Base-by-base conservation (phyloP, 2,329 filamentous ascomycete species). In the Myotisia sp. region DNA sequence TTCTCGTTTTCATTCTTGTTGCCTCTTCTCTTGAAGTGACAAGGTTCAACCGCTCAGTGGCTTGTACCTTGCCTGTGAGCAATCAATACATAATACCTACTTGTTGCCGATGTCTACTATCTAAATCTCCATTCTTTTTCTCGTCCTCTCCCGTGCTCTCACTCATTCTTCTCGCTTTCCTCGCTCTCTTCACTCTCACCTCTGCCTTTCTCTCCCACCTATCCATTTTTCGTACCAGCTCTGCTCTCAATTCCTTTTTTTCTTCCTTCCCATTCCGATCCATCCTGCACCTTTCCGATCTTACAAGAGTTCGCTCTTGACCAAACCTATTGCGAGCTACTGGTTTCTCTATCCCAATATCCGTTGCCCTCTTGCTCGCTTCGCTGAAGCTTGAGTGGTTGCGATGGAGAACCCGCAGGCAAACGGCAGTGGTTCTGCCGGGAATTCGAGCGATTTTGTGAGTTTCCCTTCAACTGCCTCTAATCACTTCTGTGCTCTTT, bases 391-490 rank as follows among this genome's bases (percentile, higher is more conserved):
- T 29, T 27, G 10, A 6, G 24, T 13, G 5, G 5, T 29, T 13
- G 37, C 37, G 19, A 40, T 44, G 40, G 42, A 42, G 4, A 34
- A 24, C 33, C 38, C 34, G 14, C 34, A 33, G 16, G 13, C 33
- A 16, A 22, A 29, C 16, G 35, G 31, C 21, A n/a, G n/a, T n/a
- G 35, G 40, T 20, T 60, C 63, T 49, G 66, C 73, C 52, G 90
- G 81, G 61, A 92, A 83, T 65, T 92, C 85, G 42, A 92, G 85
- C 69, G 85, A 93, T 65, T 93, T 93, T 71, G 85, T 92, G 67
- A 68, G 81, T 79, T 36, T 29, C 45, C 40, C 41, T 35, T 29
- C 17, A 12, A 30, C 26, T n/a, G n/a, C 31, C 27, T 26, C 30
- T 20, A 22, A 26, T 26, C 16, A 31, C 37, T 6, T 34, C 24